phyloP scores from a whole-genome alignment of 305 asterid genomes.

The Fraxinus paxiana region DNA sequence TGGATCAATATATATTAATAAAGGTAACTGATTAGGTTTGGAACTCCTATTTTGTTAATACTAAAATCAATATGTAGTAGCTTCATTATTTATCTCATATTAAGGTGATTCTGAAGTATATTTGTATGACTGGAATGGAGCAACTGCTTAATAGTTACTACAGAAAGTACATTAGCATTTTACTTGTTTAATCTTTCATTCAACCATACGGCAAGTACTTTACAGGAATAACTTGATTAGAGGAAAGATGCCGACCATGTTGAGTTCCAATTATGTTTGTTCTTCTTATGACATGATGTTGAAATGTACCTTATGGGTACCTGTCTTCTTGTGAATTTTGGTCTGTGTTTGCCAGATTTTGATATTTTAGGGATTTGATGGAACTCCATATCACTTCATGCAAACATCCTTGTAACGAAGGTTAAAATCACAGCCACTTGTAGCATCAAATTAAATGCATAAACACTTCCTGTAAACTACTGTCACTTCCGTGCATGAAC shows the following conservation, averaged over 20 bases:
- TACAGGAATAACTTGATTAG: background rate
- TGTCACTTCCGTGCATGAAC: background rate
- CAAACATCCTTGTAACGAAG: background rate
- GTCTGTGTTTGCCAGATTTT: background rate
- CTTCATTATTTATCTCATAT: background rate
- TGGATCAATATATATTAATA: conserved; percentile 78
- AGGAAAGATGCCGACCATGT: background rate
- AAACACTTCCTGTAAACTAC: background rate
- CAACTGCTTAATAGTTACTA: background rate
- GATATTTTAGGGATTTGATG: background rate
- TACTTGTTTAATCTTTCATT: conserved; percentile 5
- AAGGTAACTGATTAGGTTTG: conserved; percentile 45
- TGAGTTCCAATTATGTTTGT: background rate
- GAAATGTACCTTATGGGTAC: background rate
- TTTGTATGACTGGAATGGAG: background rate
- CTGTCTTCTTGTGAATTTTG: background rate
- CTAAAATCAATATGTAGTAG: background rate
- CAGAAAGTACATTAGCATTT: background rate
- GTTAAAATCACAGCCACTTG: background rate
- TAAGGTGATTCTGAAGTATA: background rate
- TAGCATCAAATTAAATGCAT: background rate
- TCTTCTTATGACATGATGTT: background rate
- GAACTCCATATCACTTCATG: background rate
- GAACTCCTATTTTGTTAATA: conserved; percentile 6
- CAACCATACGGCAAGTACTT: background rate